A percentile compares a stretch with the other conserved stretches of the same genome.
Evolutionary conservation across 2,329 filamentous ascomycete genomes (phyloP).

Genomic region (Fonsecaea pugnacius): DNA sequence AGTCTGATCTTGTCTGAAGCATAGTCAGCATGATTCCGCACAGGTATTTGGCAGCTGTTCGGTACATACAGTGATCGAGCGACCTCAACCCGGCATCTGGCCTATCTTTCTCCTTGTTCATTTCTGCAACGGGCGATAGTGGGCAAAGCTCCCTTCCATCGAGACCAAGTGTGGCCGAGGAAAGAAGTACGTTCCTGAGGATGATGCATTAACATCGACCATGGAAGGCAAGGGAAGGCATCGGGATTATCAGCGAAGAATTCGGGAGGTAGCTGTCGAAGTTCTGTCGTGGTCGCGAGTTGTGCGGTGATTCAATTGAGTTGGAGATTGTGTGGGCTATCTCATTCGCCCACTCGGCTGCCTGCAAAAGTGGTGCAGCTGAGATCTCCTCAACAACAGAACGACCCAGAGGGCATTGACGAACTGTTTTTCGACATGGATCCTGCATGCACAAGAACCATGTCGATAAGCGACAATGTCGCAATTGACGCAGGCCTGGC

Average conservation of each 20-base stretch:
- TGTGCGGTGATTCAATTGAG: constrained; percentile 16
- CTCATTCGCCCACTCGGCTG: constrained; percentile 4
- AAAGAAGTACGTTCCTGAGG: constrained; percentile 1
- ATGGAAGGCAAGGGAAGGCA: neutral
- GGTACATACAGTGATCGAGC: constrained; percentile 69
- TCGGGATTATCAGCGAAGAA: constrained; percentile 5
- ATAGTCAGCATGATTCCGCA: constrained; percentile 18
- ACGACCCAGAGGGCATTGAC: neutral
- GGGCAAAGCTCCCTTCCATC: constrained; percentile 23
- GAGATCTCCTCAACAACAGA: neutral
- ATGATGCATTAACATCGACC: constrained; percentile 16
- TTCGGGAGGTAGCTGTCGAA: neutral
- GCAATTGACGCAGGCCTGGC: neutral
- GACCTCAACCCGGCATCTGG: constrained; percentile 74
- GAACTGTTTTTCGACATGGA: constrained; percentile 17
- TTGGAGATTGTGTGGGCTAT: constrained; percentile 14
- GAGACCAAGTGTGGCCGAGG: constrained; percentile 8
- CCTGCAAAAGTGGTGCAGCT: neutral
- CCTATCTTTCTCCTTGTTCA: constrained; percentile 48
- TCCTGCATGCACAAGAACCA: constrained; percentile 11
- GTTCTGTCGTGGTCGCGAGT: constrained; percentile 7
- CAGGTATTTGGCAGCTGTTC: neutral
- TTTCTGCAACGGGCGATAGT: constrained; percentile 31
- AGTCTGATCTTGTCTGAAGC: constrained; percentile 76
- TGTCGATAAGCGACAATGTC: constrained; percentile 16